Conservation (phyloP, 495 filamentous ascomycete genomes). For the Halenospora varia region DNA sequence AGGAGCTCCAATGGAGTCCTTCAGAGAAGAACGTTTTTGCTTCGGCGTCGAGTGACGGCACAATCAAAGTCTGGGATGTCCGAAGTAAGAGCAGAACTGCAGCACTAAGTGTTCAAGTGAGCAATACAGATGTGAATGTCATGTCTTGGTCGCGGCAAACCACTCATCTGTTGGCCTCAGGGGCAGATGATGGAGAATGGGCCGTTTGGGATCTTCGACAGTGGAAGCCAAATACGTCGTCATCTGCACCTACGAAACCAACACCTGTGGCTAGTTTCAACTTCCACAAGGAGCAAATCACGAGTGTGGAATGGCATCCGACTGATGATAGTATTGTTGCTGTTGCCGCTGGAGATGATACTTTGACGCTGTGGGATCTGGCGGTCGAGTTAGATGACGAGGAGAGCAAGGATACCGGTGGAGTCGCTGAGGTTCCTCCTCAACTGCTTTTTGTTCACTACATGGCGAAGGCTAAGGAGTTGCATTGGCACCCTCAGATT, state of each 20-base stretch:
- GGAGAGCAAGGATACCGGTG: constrained; percentile 85
- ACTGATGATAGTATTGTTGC: constrained; percentile 92
- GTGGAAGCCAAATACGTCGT: constrained; percentile 67
- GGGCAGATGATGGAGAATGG: constrained; percentile 92
- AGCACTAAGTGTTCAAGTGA: constrained; percentile 80
- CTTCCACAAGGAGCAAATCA: constrained; percentile 95
- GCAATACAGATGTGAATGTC: constrained; percentile 86
- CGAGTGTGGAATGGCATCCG: constrained; percentile 95
- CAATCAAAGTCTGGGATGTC: constrained; percentile 92
- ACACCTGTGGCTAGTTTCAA: constrained; percentile 82
- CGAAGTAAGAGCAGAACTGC: constrained; percentile 82
- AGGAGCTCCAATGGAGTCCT: constrained; percentile 96
- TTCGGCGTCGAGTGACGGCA: constrained; percentile 88
- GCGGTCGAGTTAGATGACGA: constrained; percentile 96
- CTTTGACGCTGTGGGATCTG: constrained; percentile 93
- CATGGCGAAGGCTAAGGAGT: constrained; percentile 87
- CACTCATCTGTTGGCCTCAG: constrained; percentile 83
- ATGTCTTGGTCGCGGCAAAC: constrained; percentile 89
- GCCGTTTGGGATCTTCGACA: constrained; percentile 93
- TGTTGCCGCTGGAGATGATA: constrained; percentile 89
- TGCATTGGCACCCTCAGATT: constrained; percentile 97
- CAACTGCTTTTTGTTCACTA: constrained; percentile 96
- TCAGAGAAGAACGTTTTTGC: constrained; percentile 89
- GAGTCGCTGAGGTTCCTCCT: constrained; percentile 83
- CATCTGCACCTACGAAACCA: constrained; percentile 40